Base-by-base conservation (phyloP, 1,284 basidiomycete species). In the Heliocybe sulcata region DNA sequence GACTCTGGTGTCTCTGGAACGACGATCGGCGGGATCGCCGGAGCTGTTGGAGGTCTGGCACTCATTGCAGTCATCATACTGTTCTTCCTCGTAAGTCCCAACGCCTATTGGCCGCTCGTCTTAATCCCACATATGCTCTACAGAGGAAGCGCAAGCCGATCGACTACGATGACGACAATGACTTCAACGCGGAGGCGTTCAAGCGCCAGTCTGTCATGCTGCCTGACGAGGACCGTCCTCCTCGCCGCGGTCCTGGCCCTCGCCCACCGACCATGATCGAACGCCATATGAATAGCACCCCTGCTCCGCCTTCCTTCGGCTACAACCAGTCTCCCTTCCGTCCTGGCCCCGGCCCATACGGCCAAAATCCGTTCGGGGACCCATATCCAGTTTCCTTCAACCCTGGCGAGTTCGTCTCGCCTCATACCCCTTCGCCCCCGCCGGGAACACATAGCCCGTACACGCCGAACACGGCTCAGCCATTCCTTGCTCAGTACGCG, bases 241-340 rank as follows among this genome's bases (percentile, higher is more conserved):
- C 67, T 64, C 27, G 66, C 19, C 71, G 64, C 61, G 77, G 76
- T 55, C 77, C 76, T 61, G 77, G 76, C 56, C 77, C 76, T 45
- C 74, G 77, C 38, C 78, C 81, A 16, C 82, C 81, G 22, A 72
- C 71, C 50, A 83, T 84, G 81, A 72, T 78, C 42, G 75, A 85
- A 60, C 72, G 72, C n/a, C 75, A 73, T 58, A 56, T 73, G 48
- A 67, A 66, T 22, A 45, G 10, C 10, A 11, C 52, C 10, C 59
- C 56, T 58, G 55, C 26, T 61, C 59, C 22, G 52, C 22, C 23
- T 26, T 20, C 35, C 4, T 20, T 14, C 52, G 20, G 23, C 20
- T 49, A 49, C 20, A 29, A 49, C 27, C 16, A 25, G 20, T 26
- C 22, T 22, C n/a, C n/a, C n/a, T 16, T 26, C 14, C 22, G 6